phyloP scores from a whole-genome alignment of 208 protist species.

The Leishmania martiniquensis region DNA sequence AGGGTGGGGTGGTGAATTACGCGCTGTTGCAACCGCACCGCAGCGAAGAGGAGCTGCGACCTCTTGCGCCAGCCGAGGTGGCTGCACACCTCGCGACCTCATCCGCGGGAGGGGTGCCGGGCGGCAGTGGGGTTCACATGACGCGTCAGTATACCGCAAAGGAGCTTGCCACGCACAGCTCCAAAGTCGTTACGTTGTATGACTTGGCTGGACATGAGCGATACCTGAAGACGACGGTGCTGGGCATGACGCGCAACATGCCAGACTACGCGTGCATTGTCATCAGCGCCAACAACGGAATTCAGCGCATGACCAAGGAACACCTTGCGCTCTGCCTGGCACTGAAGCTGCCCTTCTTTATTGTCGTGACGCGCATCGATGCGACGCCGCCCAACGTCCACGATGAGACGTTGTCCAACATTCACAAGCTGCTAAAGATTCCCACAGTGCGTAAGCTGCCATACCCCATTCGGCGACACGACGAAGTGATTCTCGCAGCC shows the following conservation, averaged over 20 bases:
- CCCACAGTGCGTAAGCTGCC: slow-evolving; percentile 95
- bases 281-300: slow-evolving; percentile 92
- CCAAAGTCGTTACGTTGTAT: slow-evolving; percentile 97
- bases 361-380: slow-evolving; percentile 98
- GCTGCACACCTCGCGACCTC: slow-evolving; percentile 6
- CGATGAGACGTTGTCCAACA: slow-evolving; percentile 85
- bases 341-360: slow-evolving; percentile 96
- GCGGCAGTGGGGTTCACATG: slow-evolving; percentile 2
- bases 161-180: slow-evolving; percentile 76
- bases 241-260: slow-evolving; percentile 96
- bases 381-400: slow-evolving; percentile 93
- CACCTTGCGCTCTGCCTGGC: slow-evolving; percentile 97
- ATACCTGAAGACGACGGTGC: slow-evolving; percentile 98
- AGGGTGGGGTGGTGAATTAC: slow-evolving; percentile 94
- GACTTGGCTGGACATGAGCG: slow-evolving; percentile 98
- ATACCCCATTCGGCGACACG: slow-evolving; percentile 78
- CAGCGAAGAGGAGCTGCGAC: slow-evolving; percentile 16
- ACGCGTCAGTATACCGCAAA: slow-evolving; percentile 57
- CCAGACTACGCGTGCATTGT: slow-evolving; percentile 97
- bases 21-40: slow-evolving; percentile 25
- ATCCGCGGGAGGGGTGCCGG: not conserved
- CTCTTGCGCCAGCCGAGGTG: slow-evolving; percentile 15
- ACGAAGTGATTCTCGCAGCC: slow-evolving; percentile 94
- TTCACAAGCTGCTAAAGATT: slow-evolving; percentile 94
- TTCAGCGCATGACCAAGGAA: slow-evolving; percentile 96